Evolutionary conservation across 257 asterid species (phyloP).

Genomic region (Cynanchum wilfordii): DNA sequence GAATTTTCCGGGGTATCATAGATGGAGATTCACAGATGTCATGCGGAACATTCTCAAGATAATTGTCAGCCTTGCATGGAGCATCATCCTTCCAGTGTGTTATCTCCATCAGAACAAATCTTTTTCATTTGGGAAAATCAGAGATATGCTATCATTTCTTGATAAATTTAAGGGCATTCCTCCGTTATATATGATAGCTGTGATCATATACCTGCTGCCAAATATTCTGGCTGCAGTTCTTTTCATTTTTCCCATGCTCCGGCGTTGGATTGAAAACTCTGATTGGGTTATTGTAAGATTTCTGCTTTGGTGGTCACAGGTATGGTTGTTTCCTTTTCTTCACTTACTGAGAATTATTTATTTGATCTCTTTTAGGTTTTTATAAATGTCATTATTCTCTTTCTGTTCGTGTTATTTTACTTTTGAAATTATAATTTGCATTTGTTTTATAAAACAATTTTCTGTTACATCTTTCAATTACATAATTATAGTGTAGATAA

Average conservation of each 20-base stretch:
- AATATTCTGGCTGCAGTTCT: constrained; percentile 63
- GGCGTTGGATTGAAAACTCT: constrained; percentile 94
- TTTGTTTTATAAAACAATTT: neutral
- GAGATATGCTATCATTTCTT: constrained; percentile 49
- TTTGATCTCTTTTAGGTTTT: neutral
- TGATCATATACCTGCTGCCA: constrained; percentile 71
- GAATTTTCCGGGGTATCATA: constrained; percentile 87
- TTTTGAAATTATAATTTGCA: neutral
- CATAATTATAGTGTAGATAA: neutral
- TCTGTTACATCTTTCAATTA: neutral
- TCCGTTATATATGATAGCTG: constrained; percentile 73
- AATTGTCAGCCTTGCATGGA: constrained; percentile 82
- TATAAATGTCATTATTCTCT: neutral
- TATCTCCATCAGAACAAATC: constrained; percentile 55
- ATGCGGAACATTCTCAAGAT: constrained; percentile 71
- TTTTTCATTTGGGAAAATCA: constrained; percentile 32
- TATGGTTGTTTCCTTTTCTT: constrained; percentile 25
- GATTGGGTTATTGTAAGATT: constrained; percentile 85
- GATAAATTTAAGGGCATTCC: constrained; percentile 81
- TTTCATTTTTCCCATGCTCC: constrained; percentile 86
- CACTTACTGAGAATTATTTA: neutral
- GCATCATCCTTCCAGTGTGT: constrained; percentile 63
- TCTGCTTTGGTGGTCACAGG: constrained; percentile 99
- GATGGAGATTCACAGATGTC: constrained; percentile 79
- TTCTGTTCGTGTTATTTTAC: neutral